Conservation (phyloP, 495 filamentous ascomycete genomes). For the Friedmanniomyces simplex region DNA sequence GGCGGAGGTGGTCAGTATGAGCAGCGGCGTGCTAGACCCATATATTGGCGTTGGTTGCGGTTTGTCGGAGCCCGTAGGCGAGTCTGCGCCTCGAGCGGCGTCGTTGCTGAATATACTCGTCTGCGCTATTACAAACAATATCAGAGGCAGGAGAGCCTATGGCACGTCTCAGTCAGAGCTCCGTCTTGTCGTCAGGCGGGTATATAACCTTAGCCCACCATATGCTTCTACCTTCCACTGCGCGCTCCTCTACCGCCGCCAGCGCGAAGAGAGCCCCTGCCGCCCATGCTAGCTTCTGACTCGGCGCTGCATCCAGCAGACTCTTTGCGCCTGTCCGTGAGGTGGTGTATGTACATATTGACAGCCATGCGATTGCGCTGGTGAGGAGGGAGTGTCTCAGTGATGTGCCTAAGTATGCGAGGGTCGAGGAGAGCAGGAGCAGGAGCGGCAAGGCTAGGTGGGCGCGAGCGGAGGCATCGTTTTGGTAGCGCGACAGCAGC, state of each 20-base stretch:
- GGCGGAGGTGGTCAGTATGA: conserved; percentile 6
- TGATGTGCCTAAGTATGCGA: conserved; percentile 22
- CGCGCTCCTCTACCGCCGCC: conserved; percentile 25
- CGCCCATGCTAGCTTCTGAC: conserved; percentile 19
- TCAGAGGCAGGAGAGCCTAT: conserved; percentile 7
- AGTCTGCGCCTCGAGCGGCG: background rate
- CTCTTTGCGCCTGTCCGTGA: conserved; percentile 15
- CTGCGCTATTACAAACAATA: background rate
- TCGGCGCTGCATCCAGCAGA: background rate
- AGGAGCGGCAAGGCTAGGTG: conserved; percentile 4
- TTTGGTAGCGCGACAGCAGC: conserved; percentile 6
- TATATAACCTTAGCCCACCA: conserved; percentile 28
- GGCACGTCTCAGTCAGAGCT: conserved; percentile 8
- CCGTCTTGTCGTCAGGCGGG: background rate
- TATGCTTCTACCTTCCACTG: conserved; percentile 24
- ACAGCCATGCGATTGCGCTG: conserved; percentile 25
- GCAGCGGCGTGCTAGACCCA: background rate
- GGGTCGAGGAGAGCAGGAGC: conserved; percentile 21
- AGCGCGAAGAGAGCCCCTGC: conserved; percentile 29
- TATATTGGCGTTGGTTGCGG: background rate
- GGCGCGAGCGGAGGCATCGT: background rate
- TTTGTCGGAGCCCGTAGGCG: background rate
- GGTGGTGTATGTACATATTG: conserved; percentile 23
- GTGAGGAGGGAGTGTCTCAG: conserved; percentile 28
- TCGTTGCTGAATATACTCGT: background rate